Percentiles rank a stretch among this genome's conserved stretches.
Conservation (phyloP, 805 yeast species). For the Kodamaea jinghongensis region DNA sequence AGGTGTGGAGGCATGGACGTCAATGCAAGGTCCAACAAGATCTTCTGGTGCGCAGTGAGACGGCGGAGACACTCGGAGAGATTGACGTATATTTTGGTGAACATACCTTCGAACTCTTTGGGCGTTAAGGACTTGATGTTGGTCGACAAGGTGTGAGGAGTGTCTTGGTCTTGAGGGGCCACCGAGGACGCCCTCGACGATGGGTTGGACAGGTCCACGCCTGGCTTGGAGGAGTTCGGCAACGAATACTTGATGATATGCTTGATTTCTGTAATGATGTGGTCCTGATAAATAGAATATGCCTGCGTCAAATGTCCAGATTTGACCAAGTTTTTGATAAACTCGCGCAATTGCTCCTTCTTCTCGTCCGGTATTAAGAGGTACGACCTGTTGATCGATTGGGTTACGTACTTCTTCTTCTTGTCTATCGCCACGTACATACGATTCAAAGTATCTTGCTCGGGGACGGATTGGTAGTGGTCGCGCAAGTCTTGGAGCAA, state of each 20-base stretch:
- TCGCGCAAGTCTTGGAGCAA: conserved; percentile 60
- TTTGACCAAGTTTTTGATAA: conserved; percentile 55
- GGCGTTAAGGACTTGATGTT: conserved; percentile 67
- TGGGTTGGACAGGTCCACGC: conserved; percentile 23
- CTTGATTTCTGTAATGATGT: conserved; percentile 68
- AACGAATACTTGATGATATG: conserved; percentile 62
- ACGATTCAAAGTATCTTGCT: conserved; percentile 50
- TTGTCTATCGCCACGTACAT: conserved; percentile 31
- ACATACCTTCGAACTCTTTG: conserved; percentile 70
- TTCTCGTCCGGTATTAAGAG: conserved; percentile 37
- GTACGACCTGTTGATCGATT: conserved; percentile 34
- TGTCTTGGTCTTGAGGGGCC: conserved; percentile 19
- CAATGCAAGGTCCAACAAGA: conserved; percentile 66
- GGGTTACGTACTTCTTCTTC: conserved; percentile 17
- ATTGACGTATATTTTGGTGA: conserved; percentile 55
- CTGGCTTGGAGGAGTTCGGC: conserved; percentile 40
- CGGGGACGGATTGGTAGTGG: conserved; percentile 52
- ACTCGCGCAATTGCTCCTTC: conserved; percentile 42
- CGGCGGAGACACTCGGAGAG: conserved; percentile 73
- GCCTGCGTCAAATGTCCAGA: conserved; percentile 63
- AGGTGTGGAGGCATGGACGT: conserved; percentile 26
- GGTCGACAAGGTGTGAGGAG: conserved; percentile 24
- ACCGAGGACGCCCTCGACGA: conserved; percentile 30
- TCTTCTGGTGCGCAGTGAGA: conserved; percentile 73
- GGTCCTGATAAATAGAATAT: conserved; percentile 62